These are phyloP conservation scores for Penicillium sp. DNA, from an alignment of 2,329 filamentous ascomycete species.

Conservation along the genomic window DNA sequence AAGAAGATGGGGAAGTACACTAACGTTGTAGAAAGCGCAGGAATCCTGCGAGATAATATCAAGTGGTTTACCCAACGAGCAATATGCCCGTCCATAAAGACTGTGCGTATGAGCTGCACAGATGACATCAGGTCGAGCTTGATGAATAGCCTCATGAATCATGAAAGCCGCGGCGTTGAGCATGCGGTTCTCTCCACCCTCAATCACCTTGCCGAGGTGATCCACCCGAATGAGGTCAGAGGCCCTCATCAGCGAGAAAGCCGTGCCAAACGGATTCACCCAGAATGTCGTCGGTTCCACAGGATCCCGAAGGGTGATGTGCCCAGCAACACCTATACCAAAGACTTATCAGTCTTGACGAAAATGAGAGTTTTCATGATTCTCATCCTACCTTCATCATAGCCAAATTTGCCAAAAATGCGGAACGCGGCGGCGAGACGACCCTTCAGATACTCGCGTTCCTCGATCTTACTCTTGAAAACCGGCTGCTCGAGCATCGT, in stretches of 20 bases:
- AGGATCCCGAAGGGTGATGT: conserved; percentile 64
- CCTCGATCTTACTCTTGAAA: conserved; percentile 46
- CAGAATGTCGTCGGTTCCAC: conserved; percentile 62
- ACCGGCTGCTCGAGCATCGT: conserved; percentile 35
- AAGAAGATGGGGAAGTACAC: background rate
- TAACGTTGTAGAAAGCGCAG: conserved; percentile 47
- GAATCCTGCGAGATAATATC: conserved; percentile 50
- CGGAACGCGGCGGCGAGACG: conserved; percentile 58
- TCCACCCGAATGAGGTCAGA: conserved; percentile 70
- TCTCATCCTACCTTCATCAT: conserved; percentile 47
- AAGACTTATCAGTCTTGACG: background rate
- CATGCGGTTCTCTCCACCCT: conserved; percentile 54
- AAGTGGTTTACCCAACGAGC: conserved; percentile 41
- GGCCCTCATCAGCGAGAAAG: conserved; percentile 63
- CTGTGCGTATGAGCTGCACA: conserved; percentile 59
- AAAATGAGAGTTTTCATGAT: background rate
- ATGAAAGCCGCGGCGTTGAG: conserved; percentile 54
- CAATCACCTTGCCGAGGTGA: conserved; percentile 62
- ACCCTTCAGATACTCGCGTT: conserved; percentile 57
- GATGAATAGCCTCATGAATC: conserved; percentile 57
- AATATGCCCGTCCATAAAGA: conserved; percentile 51
- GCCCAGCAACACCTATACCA: conserved; percentile 58
- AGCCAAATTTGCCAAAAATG: conserved; percentile 59
- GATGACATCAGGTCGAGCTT: conserved; percentile 55
- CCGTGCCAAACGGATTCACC: conserved; percentile 67